Evolutionary conservation across 78 protist species (phyloP).

Genomic region (Guillardia theta): DNA sequence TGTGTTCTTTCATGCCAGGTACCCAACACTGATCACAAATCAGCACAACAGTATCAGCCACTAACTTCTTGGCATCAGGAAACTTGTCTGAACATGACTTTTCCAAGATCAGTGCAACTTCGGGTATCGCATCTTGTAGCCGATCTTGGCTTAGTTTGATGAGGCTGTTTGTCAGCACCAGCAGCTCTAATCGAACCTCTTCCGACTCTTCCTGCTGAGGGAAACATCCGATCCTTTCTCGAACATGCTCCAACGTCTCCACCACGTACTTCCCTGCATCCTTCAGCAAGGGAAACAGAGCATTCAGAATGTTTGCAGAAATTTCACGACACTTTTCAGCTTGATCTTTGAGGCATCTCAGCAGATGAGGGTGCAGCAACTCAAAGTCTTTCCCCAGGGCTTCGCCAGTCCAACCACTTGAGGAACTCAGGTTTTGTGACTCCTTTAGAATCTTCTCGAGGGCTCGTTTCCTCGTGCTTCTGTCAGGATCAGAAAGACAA

Average conservation of each 20-base stretch:
- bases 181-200: not conserved
- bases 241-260: not conserved
- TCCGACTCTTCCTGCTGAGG: not conserved
- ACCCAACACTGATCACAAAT: not conserved
- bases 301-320: not conserved
- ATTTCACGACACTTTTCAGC: not conserved
- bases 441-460: not conserved
- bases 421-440: not conserved
- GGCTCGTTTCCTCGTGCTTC: not conserved
- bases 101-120: not conserved
- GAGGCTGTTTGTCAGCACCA: not conserved
- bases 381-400: too few relatives aligned
- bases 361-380: not conserved
- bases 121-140: too few relatives aligned
- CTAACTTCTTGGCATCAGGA: not conserved
- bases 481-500: not conserved
- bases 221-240: not conserved
- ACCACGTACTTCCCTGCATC: not conserved
- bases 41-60: not conserved
- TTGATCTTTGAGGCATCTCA: not conserved
- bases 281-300: not conserved
- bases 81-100: not conserved
- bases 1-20: not conserved
- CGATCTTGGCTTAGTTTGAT: too few relatives aligned
- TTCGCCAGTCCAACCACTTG: not conserved